These are phyloP conservation scores for Metschnikowia vanudenii DNA, from an alignment of 805 yeast species.

Conservation along the genomic window DNA sequence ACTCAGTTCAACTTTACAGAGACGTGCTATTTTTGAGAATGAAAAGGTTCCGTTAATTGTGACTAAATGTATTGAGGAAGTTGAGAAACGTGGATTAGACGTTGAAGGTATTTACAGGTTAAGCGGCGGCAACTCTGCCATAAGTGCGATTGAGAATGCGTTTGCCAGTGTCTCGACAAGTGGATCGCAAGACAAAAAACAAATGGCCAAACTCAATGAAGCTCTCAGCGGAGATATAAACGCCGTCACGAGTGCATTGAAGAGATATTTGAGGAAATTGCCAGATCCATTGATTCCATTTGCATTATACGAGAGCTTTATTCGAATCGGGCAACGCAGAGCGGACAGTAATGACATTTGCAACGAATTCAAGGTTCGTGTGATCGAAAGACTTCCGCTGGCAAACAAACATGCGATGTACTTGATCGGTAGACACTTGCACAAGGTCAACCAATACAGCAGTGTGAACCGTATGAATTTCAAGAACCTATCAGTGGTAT, in stretches of 20 bases:
- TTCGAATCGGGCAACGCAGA: slow-evolving; percentile 41
- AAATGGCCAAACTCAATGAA: slow-evolving; percentile 32
- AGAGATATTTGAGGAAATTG: slow-evolving; percentile 79
- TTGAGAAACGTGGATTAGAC: slow-evolving; percentile 72
- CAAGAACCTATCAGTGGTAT: slow-evolving; percentile 83
- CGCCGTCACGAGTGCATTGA: slow-evolving; percentile 83
- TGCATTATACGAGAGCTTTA: slow-evolving; percentile 62
- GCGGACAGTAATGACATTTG: slow-evolving; percentile 27
- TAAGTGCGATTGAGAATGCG: slow-evolving; percentile 47
- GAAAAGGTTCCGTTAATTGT: slow-evolving; percentile 68
- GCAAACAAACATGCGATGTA: slow-evolving; percentile 63
- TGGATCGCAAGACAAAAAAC: slow-evolving; percentile 33
- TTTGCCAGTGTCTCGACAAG: slow-evolving; percentile 31
- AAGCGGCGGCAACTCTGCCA: slow-evolving; percentile 76
- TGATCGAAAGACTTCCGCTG: slow-evolving; percentile 56
- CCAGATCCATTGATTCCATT: slow-evolving; percentile 84
- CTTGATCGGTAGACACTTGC: slow-evolving; percentile 62
- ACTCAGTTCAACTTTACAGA: slow-evolving; percentile 57
- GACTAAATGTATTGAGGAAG: slow-evolving; percentile 67
- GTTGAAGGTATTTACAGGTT: slow-evolving; percentile 89
- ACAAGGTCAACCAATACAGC: slow-evolving; percentile 52
- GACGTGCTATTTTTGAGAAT: slow-evolving; percentile 61
- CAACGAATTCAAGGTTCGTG: slow-evolving; percentile 39
- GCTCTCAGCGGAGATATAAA: slow-evolving; percentile 67
- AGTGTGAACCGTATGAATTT: slow-evolving; percentile 73